Evolutionary conservation across 2,329 filamentous ascomycete species (phyloP).

Genomic region (Paecilomyces sp.): DNA sequence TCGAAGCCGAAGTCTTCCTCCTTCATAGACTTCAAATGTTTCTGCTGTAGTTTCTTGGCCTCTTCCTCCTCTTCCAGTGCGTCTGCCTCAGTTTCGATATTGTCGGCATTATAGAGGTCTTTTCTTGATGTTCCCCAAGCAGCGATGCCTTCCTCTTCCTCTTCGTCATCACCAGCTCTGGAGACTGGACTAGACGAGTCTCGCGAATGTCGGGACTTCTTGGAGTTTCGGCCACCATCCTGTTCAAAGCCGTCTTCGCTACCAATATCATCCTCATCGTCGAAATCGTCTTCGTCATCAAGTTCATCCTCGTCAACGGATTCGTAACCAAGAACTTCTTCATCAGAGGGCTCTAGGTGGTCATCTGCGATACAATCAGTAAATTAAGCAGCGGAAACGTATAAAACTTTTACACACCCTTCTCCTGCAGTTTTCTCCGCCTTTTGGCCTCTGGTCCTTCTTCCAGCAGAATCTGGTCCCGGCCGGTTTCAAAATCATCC

Average conservation of each 20-base stretch:
- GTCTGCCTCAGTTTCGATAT: conserved; percentile 61
- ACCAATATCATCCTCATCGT: conserved; percentile 39
- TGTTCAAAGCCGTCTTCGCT: conserved; percentile 26
- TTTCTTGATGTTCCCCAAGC: conserved; percentile 84
- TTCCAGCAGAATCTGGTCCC: conserved; percentile 79
- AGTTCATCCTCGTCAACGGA: conserved; percentile 41
- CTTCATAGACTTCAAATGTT: conserved; percentile 80
- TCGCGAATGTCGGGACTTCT: conserved; percentile 13
- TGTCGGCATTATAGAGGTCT: conserved; percentile 89
- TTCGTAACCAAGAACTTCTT: conserved; percentile 54
- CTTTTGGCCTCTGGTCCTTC: conserved; percentile 74
- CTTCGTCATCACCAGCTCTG: conserved; percentile 39
- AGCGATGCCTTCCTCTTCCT: conserved; percentile 51
- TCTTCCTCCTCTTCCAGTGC: conserved; percentile 90
- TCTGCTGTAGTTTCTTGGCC: conserved; percentile 79
- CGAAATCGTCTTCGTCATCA: conserved; percentile 25
- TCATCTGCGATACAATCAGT: conserved; percentile 37
- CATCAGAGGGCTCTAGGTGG: conserved; percentile 52
- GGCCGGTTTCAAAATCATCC: conserved; percentile 83
- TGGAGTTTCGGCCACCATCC: conserved; percentile 17
- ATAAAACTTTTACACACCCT: conserved; percentile 39
- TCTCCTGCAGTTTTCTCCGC: conserved; percentile 61
- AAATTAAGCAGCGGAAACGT: conserved; percentile 10
- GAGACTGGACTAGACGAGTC: conserved; percentile 13
- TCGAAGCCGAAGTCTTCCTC: conserved; percentile 93